These are phyloP conservation scores for Cladorrhinum sp. DNA, from an alignment of 2,329 filamentous ascomycete genomes.

Conservation along the genomic window DNA sequence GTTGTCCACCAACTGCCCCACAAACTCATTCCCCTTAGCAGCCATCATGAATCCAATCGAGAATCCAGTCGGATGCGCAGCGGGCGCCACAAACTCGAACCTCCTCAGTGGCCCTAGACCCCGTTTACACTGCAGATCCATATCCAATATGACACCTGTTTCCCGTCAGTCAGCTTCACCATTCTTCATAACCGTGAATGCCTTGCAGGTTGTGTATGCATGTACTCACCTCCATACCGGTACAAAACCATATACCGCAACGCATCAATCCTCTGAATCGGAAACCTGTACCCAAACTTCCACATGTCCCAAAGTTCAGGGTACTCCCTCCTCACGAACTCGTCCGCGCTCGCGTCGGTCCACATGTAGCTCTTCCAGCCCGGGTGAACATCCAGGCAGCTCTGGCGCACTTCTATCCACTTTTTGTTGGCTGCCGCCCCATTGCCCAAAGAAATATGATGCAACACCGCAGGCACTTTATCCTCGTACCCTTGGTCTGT, in stretches of 20 bases:
- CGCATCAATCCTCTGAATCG: slow-evolving; percentile 31
- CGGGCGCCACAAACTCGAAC: slow-evolving; percentile 42
- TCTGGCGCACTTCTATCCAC: slow-evolving; percentile 33
- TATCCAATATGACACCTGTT: slow-evolving; percentile 30
- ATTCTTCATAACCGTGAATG: too few relatives aligned
- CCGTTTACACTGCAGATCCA: slow-evolving; percentile 39
- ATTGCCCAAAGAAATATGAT: slow-evolving; percentile 35
- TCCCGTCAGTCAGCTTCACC: background rate
- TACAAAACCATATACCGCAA: slow-evolving; percentile 33
- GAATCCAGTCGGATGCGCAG: slow-evolving; percentile 40
- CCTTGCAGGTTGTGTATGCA: too few relatives aligned
- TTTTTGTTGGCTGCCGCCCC: slow-evolving; percentile 8
- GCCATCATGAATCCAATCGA: slow-evolving; percentile 44
- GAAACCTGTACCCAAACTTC: slow-evolving; percentile 25
- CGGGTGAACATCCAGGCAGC: slow-evolving; percentile 34
- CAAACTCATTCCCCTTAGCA: slow-evolving; percentile 33
- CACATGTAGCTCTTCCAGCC: slow-evolving; percentile 32
- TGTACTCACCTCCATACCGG: slow-evolving; percentile 26
- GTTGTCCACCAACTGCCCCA: slow-evolving; percentile 34
- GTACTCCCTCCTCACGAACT: slow-evolving; percentile 26
- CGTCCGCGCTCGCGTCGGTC: slow-evolving; percentile 27
- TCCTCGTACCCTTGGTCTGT: slow-evolving; percentile 29
- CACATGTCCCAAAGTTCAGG: slow-evolving; percentile 27
- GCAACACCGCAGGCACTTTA: slow-evolving; percentile 34
- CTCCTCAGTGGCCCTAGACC: slow-evolving; percentile 38